Percentiles rank a stretch among this genome's conserved stretches.
phyloP scores from a whole-genome alignment of 768 basidiomycete species.

The Suillus subluteus region DNA sequence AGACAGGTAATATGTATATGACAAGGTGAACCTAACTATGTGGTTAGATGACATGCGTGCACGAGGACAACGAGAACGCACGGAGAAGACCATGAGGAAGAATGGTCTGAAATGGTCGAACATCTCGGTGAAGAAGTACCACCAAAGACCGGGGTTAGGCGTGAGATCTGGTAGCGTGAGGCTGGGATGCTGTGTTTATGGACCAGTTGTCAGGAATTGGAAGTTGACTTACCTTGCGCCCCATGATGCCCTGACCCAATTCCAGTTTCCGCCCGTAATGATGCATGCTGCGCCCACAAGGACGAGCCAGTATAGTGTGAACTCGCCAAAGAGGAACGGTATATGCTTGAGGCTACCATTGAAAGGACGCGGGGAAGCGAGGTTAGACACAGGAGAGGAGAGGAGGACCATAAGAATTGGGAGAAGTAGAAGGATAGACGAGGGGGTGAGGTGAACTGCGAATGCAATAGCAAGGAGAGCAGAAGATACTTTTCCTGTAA shows the following conservation, averaged over 20 bases:
- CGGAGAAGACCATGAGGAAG: constrained; percentile 93
- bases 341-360: constrained; percentile 14
- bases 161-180: constrained; percentile 86
- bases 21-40: constrained; percentile 70
- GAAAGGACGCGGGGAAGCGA: constrained; percentile 59
- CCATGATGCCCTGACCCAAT: constrained; percentile 83
- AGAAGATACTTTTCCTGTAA: constrained; percentile 57
- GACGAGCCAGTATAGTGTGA: constrained; percentile 48
- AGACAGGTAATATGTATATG: constrained; percentile 83
- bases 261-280: constrained; percentile 59
- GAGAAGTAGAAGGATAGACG: constrained; percentile 66
- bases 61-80: constrained; percentile 39
- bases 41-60: not conserved
- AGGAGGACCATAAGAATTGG: constrained; percentile 70
- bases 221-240: constrained; percentile 64
- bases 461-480: constrained; percentile 72
- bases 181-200: constrained; percentile 41
- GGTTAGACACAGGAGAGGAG: constrained; percentile 61
- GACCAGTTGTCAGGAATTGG: not conserved
- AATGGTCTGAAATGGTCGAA: constrained; percentile 97
- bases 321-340: constrained; percentile 47
- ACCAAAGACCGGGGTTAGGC: constrained; percentile 94
- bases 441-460: constrained; percentile 71
- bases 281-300: constrained; percentile 53
- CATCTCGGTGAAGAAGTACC: constrained; percentile 99